Conservation (phyloP, 225 moss, liverwort and hornwort genomes). For the Ulota crispa region DNA sequence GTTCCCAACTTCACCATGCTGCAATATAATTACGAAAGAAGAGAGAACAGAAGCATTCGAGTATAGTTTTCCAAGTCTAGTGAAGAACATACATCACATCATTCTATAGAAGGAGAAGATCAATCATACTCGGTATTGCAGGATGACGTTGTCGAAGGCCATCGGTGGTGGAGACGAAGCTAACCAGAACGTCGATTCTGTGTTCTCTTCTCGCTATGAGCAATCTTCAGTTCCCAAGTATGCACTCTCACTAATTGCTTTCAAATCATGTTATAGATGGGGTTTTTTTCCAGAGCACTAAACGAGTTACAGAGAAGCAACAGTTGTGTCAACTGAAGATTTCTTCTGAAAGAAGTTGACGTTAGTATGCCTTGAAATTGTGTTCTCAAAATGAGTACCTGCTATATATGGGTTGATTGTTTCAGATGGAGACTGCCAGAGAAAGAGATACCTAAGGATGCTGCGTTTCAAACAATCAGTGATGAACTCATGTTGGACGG, state of each 20-base stretch:
- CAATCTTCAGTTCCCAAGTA: slow-evolving; percentile 43
- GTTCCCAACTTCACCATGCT: slow-evolving; percentile 8
- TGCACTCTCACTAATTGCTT: background rate
- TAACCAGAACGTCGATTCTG: slow-evolving; percentile 30
- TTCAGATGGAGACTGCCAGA: slow-evolving; percentile 58
- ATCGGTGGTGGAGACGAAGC: background rate
- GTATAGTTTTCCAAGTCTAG: background rate
- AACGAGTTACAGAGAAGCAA: too few relatives aligned
- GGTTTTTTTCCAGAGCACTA: background rate
- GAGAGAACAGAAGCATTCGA: background rate
- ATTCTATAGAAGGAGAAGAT: background rate
- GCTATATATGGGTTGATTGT: background rate
- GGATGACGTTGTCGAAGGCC: slow-evolving; percentile 38
- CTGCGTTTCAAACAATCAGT: slow-evolving; percentile 69
- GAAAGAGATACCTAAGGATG: slow-evolving; percentile 71
- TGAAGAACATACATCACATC: background rate
- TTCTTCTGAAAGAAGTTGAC: background rate
- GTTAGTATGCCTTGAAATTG: background rate
- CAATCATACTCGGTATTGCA: slow-evolving; percentile 12
- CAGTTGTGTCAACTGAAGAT: background rate
- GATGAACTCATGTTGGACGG: slow-evolving; percentile 98
- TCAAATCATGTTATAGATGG: background rate
- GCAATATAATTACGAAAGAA: background rate
- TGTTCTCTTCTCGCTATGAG: slow-evolving; percentile 46
- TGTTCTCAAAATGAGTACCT: background rate